Percentiles rank a stretch among this genome's conserved stretches.
phyloP scores from a whole-genome alignment of 169 alveolate genomes.

The Toxoplasma gondii region DNA sequence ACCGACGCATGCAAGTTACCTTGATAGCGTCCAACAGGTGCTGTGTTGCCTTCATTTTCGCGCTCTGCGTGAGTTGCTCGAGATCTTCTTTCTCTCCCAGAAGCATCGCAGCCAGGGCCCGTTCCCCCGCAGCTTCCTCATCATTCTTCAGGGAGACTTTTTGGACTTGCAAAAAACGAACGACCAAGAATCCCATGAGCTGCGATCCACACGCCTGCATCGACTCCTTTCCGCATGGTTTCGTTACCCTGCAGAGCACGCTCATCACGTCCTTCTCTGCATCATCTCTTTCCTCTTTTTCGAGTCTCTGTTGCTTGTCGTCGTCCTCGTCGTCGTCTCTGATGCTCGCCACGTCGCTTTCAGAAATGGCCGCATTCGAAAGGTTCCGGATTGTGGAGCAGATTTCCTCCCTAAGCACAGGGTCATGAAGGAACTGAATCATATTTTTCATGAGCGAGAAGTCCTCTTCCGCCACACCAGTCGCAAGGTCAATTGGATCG shows the following conservation, averaged over 20 bases:
- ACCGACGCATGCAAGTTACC: not conserved
- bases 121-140: constrained; percentile 26
- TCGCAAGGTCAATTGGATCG: constrained; percentile 30
- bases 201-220: constrained; percentile 22
- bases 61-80: constrained; percentile 36
- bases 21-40: constrained; percentile 24
- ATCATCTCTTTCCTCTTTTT: not conserved
- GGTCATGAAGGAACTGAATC: constrained; percentile 45
- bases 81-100: constrained; percentile 34
- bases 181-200: constrained; percentile 31
- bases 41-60: constrained; percentile 40
- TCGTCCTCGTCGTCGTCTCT: not conserved
- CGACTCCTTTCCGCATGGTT: not conserved
- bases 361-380: not conserved
- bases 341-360: not conserved
- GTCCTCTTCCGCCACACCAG: not conserved
- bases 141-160: not conserved
- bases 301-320: not conserved
- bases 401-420: constrained; percentile 39
- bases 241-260: not conserved
- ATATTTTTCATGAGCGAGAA: not conserved
- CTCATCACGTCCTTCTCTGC: constrained; percentile 3
- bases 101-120: constrained; percentile 35
- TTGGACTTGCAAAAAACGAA: constrained; percentile 22
- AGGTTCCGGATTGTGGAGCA: constrained; percentile 33